These are phyloP conservation scores for Stromatinia cepivora DNA, from an alignment of 2,329 filamentous ascomycete species.

Conservation along the genomic window DNA sequence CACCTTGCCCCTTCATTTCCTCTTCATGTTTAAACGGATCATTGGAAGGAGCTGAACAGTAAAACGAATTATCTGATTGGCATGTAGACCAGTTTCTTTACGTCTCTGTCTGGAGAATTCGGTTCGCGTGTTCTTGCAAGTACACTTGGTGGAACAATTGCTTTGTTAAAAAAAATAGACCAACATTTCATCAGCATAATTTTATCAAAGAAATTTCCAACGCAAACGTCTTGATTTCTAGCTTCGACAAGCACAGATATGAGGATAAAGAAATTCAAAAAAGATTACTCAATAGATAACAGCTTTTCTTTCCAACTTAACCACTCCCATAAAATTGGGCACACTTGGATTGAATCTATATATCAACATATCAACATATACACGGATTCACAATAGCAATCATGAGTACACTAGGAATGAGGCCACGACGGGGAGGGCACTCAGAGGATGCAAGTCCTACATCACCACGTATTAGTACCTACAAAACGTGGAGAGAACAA, in stretches of 20 bases:
- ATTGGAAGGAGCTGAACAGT: no score
- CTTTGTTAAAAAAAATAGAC: neutral
- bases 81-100: neutral
- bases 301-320: neutral
- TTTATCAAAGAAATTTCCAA: neutral
- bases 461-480: neutral
- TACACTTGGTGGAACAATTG: neutral
- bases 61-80: no score
- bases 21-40: no score
- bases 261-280: neutral
- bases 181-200: neutral
- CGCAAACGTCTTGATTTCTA: neutral
- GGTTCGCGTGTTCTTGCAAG: neutral
- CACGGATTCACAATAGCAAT: neutral
- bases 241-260: neutral
- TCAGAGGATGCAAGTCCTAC: neutral
- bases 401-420: constrained; percentile 6
- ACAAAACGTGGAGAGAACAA: neutral
- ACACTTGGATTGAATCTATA: neutral
- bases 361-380: neutral
- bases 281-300: neutral
- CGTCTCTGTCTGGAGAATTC: neutral
- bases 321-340: neutral
- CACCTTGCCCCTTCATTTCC: no score
- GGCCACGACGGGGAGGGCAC: no score